Base-by-base conservation (phyloP, 805 yeast species). In the Candida insectalens region DNA sequence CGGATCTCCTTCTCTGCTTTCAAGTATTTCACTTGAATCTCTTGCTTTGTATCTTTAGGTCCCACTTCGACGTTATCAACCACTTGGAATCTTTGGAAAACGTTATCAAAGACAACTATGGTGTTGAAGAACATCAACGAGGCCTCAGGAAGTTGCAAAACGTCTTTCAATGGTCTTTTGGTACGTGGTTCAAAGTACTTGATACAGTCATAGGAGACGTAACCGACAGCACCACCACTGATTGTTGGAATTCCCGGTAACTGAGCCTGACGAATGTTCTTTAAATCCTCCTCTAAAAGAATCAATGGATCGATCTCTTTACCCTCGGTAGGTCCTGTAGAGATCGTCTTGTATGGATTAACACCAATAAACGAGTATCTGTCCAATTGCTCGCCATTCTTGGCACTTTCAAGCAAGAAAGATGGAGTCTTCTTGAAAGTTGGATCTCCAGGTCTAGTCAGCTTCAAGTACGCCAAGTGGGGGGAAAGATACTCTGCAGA, bases 151-250 rank as follows among this genome's bases (percentile, higher is more conserved):
- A 92, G 69, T 40, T 82, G 59, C 46, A 92, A 62, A 1, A 79
- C 77, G 55, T 92, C 97, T 45, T 80, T 74, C 45, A 88, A 65
- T 3, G 68, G 68, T 43, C 83, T 72, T 39, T 69, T 70, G 1
- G 97, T 89, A 46, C 69, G 78, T 39, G 99, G 99, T 61, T 92
- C 99, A 46, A 92, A 92, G 59, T 92, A 92, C 54, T 85, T 83
- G 50, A 92, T 82, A 64, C 99, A 92, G 57, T 92, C 99, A 50
- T 92, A 92, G 1, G 96, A 84, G 29, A 92, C 77, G 53, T 87
- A 92, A 2, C 99, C 99, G 35, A 89, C 71, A 5, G 97, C 97
- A 42, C 99, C 99, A 37, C 99, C 98, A 46, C 88, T 78, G 37
- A 87, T 62, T 42, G 70, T 73, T 10, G 95, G 84, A 32, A 88